These are phyloP conservation scores for Brassica cretica DNA, from an alignment of 345 rosid species.

Conservation along the genomic window DNA sequence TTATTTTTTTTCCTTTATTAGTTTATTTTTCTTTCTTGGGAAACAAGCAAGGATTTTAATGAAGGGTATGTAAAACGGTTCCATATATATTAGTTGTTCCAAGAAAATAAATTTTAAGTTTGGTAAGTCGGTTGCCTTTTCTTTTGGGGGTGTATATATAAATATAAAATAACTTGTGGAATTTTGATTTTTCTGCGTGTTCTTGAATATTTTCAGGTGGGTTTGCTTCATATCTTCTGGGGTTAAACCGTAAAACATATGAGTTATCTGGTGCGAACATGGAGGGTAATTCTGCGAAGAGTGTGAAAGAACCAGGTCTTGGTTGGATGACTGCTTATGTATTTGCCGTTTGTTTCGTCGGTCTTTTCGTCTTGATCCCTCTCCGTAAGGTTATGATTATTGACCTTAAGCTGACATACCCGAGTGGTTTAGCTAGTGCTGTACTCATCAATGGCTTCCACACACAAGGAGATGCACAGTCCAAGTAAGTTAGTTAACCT, in stretches of 20 bases:
- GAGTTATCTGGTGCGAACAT: slow-evolving; percentile 68
- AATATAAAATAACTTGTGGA: not conserved
- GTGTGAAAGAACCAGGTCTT: slow-evolving; percentile 80
- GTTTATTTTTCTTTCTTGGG: not conserved
- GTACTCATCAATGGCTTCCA: not conserved
- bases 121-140: not conserved
- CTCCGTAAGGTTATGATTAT: slow-evolving; percentile 89
- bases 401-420: slow-evolving; percentile 81
- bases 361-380: slow-evolving; percentile 90
- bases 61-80: not conserved
- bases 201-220: slow-evolving; percentile 55
- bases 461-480: slow-evolving; percentile 47
- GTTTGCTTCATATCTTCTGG: slow-evolving; percentile 88
- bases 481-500: not conserved
- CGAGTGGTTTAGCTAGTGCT: slow-evolving; percentile 81
- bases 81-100: not conserved
- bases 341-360: slow-evolving; percentile 82
- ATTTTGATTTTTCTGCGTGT: not conserved
- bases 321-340: slow-evolving; percentile 96
- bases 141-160: slow-evolving; percentile 13
- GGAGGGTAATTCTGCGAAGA: slow-evolving; percentile 63
- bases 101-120: not conserved
- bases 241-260: slow-evolving; percentile 74
- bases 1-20: not conserved
- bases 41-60: slow-evolving; percentile 6